Percentiles rank a stretch among this genome's conserved stretches.
phyloP scores from a whole-genome alignment of 2,329 filamentous ascomycete genomes.

The Aspergillus ochraceus region DNA sequence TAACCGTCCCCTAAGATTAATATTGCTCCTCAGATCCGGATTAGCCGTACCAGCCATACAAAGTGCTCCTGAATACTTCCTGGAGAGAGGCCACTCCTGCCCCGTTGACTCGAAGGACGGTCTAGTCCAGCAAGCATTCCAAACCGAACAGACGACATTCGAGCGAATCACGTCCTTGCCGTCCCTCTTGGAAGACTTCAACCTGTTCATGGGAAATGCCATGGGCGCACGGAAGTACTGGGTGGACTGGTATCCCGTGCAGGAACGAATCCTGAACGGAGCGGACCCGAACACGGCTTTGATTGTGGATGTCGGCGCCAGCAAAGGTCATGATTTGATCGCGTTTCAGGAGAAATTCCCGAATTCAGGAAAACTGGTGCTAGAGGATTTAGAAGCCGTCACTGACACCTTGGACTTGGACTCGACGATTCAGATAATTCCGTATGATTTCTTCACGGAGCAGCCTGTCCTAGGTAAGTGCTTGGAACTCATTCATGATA shows the following conservation, averaged over 20 bases:
- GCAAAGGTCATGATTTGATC: slow-evolving; percentile 8
- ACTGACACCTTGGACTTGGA: neutral
- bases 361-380: neutral
- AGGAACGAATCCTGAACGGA: slow-evolving; percentile 1
- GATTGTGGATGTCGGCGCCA: slow-evolving; percentile 9
- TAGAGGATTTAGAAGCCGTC: neutral
- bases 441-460: slow-evolving; percentile 1
- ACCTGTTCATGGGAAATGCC: slow-evolving; percentile 2
- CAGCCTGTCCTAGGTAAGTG: neutral
- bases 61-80: slow-evolving; percentile 7
- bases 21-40: neutral
- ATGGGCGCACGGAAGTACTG: slow-evolving; percentile 4
- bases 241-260: slow-evolving; percentile 10
- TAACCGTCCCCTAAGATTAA: neutral
- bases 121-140: neutral
- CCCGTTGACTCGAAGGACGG: slow-evolving; percentile 1
- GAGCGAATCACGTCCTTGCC: neutral
- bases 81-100: neutral
- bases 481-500: neutral
- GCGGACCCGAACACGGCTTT: neutral
- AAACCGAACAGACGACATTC: neutral
- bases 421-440: neutral
- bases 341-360: neutral
- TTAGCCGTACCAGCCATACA: neutral
- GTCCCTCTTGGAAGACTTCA: slow-evolving; percentile 4